Base-by-base conservation (phyloP, 139 green algal species). In the Closterium sp. region DNA sequence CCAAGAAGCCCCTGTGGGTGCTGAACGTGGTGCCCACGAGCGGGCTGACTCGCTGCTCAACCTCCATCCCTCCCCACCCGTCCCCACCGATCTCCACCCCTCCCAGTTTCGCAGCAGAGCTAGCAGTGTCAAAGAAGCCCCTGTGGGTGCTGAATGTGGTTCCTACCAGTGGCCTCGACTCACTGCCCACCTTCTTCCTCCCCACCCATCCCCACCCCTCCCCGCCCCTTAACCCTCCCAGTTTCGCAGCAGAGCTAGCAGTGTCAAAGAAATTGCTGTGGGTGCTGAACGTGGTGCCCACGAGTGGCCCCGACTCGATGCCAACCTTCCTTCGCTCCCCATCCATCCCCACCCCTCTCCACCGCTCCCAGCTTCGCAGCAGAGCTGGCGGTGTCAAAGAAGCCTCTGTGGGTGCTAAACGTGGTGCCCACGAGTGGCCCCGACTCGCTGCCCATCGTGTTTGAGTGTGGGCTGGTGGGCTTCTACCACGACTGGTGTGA, bases 91-190 rank as follows among this genome's bases (percentile, higher is more conserved):
- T 19, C 1, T 1, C 5, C 45, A 70, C 45, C 45, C 45, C 10
- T 38, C 45, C 5, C 45, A 70, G 45, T 0, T 70, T 70, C 10
- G 45, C 45, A 70, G 45, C 45, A 1, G 45, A 70, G 45, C 45
- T 70, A 4, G 45, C 45, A 70, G 45, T 70, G 45, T 13, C 45
- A 70, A 13, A 70, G 11, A 70, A 70, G 45, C 45, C 45, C 10
- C 30, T 93, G 19, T 93, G 91, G 91, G 91, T 93, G 30, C 93
- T 93, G 88, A 93, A 93, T 30, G 91, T 93, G 24, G 24, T 93
- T 4, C 91, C 91, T 9, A 29, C 93, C 0, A 93, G 70, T 22
- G 88, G 87, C 17, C 87, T 42, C 9, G 88, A 93, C 87, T 93
- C 88, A 24, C 87, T 93, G 42, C 91, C 91, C n/a, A 92, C 62